A percentile compares a stretch with the other conserved stretches of the same genome.
Conservation (phyloP, 1,284 basidiomycete genomes). For the Apiotrichum montevideense region DNA sequence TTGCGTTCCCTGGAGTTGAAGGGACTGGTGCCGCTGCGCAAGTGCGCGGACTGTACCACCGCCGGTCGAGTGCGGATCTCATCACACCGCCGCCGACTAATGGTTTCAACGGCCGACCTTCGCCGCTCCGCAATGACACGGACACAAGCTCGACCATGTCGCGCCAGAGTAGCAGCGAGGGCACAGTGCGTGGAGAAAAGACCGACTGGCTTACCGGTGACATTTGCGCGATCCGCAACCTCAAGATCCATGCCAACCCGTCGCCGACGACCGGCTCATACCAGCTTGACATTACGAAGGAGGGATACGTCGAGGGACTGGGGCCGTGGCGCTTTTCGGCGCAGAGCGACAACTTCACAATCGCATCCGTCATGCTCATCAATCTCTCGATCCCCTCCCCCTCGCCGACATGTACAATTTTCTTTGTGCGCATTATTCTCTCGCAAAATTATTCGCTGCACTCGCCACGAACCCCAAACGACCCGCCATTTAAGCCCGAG, state of each 20-base stretch:
- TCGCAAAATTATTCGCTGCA: conserved; percentile 34
- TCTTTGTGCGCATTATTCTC: conserved; percentile 39
- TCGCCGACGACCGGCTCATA: conserved; percentile 26
- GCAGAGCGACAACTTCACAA: conserved; percentile 39
- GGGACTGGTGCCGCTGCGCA: background rate
- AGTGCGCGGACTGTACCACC: conserved; percentile 14
- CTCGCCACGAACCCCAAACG: conserved; percentile 40
- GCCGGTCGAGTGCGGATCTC: conserved; percentile 11
- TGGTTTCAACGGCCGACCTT: background rate
- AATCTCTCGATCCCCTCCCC: conserved; percentile 32
- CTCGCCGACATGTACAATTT: conserved; percentile 36
- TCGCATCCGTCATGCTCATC: conserved; percentile 36
- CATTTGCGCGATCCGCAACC: conserved; percentile 24
- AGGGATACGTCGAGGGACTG: conserved; percentile 39
- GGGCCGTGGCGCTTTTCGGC: conserved; percentile 40
- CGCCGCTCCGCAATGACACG: conserved; percentile 11
- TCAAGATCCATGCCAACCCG: conserved; percentile 43
- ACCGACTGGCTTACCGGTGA: conserved; percentile 40
- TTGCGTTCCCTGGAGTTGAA: conserved; percentile 10
- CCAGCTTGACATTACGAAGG: conserved; percentile 36
- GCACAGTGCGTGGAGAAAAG: conserved; percentile 18
- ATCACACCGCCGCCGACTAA: background rate
- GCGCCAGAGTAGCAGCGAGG: conserved; percentile 7
- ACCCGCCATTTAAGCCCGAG: conserved; percentile 28
- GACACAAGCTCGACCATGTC: conserved; percentile 9